Conservation (phyloP, 441 rosid genomes). For the Hypseocharis bilobata region DNA sequence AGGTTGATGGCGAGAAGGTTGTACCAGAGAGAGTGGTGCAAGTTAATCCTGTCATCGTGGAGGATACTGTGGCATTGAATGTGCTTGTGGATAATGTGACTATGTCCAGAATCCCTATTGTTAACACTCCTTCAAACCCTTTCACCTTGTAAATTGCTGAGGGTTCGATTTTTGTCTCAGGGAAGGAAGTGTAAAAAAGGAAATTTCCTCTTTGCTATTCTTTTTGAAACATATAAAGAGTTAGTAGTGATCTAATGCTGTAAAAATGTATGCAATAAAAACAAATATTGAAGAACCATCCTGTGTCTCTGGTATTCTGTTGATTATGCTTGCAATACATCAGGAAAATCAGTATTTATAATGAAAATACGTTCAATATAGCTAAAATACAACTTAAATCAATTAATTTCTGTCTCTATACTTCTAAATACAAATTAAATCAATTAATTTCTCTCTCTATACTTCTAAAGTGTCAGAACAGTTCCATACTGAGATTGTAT, state of each 20-base stretch:
- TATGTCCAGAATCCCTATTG: slow-evolving; percentile 43
- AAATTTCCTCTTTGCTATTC: background rate
- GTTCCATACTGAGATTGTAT: too few species aligned
- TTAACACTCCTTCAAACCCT: slow-evolving; percentile 51
- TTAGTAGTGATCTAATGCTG: background rate
- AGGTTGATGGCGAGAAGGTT: slow-evolving; percentile 69
- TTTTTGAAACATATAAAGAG: background rate
- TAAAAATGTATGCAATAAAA: background rate
- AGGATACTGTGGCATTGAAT: slow-evolving; percentile 49
- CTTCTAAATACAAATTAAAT: too few species aligned
- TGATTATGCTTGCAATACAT: too few species aligned
- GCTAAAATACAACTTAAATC: too few species aligned
- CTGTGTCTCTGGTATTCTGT: too few species aligned
- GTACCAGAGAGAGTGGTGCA: slow-evolving; percentile 61
- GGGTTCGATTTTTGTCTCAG: slow-evolving; percentile 9
- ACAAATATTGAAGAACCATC: too few species aligned
- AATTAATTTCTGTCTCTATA: too few species aligned
- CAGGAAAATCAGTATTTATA: too few species aligned
- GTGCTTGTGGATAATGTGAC: slow-evolving; percentile 43
- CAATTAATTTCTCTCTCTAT: too few species aligned
- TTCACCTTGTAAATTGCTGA: slow-evolving; percentile 44
- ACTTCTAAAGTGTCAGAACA: too few species aligned
- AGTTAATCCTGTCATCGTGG: slow-evolving; percentile 47
- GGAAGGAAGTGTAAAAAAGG: slow-evolving; percentile 13
- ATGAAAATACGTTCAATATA: too few species aligned